Evolutionary conservation across 805 yeast genomes (phyloP).

Genomic region (Yarrowia osloensis): DNA sequence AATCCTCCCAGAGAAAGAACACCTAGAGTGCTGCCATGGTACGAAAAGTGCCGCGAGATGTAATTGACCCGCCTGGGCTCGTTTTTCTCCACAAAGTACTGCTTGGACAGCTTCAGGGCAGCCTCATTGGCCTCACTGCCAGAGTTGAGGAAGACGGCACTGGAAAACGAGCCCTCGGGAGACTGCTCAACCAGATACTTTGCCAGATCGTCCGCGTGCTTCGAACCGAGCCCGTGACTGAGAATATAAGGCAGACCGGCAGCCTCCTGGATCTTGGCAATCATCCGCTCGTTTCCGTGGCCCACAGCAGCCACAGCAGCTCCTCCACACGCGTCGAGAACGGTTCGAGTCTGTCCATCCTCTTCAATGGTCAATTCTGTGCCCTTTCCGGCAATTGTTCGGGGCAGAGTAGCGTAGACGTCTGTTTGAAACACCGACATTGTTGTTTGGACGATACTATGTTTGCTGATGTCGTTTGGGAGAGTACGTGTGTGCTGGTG

Average conservation of each 20-base stretch:
- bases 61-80: slow-evolving; percentile 47
- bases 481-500: too few relatives aligned
- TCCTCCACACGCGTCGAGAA: slow-evolving; percentile 23
- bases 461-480: not conserved
- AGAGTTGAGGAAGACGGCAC: not conserved
- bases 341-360: not conserved
- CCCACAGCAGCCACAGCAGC: slow-evolving; percentile 21
- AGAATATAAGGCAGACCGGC: slow-evolving; percentile 10
- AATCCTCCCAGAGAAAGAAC: slow-evolving; percentile 11
- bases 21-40: slow-evolving; percentile 52
- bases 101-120: slow-evolving; percentile 57
- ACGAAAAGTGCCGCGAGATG: slow-evolving; percentile 50
- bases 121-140: slow-evolving; percentile 68
- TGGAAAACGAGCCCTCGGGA: not conserved
- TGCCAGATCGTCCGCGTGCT: slow-evolving; percentile 9
- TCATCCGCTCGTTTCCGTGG: slow-evolving; percentile 3
- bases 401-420: not conserved
- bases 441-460: not conserved
- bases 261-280: not conserved
- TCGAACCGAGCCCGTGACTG: not conserved
- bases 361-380: slow-evolving; percentile 8
- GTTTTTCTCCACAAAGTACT: slow-evolving; percentile 50
- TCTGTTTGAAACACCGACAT: slow-evolving; percentile 22
- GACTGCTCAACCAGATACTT: slow-evolving; percentile 4
- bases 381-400: slow-evolving; percentile 1